These are phyloP conservation scores for Papiliotrema flavescens DNA, from an alignment of 1,284 basidiomycete genomes.

Conservation along the genomic window DNA sequence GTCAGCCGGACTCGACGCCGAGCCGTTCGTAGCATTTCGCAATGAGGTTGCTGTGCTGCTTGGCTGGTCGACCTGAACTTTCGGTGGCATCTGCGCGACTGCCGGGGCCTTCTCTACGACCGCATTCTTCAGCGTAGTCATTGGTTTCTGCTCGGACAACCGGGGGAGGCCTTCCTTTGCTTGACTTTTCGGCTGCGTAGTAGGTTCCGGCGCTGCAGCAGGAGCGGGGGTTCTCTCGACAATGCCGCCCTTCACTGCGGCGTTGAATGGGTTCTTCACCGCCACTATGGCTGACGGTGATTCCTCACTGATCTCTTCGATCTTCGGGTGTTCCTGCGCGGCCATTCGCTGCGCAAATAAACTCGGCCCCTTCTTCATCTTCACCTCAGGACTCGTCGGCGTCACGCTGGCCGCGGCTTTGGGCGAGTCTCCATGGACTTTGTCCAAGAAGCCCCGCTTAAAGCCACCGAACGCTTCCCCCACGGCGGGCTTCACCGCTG, in stretches of 20 bases:
- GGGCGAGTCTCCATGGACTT: background rate
- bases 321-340: constrained; percentile 4
- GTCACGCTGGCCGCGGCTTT: background rate
- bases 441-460: constrained; percentile 33
- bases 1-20: background rate
- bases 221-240: background rate
- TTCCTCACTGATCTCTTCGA: background rate
- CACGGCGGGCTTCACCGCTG: constrained; percentile 8
- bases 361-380: constrained; percentile 26
- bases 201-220: too few relatives aligned
- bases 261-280: background rate
- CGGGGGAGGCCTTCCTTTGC: constrained; percentile 13
- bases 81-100: background rate
- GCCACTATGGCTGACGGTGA: background rate
- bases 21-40: background rate
- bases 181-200: too few relatives aligned
- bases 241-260: background rate
- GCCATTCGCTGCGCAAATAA: constrained; percentile 28
- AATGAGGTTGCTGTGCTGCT: background rate
- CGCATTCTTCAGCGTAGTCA: constrained; percentile 24
- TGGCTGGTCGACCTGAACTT: background rate
- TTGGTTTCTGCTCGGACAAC: constrained; percentile 23
- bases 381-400: background rate
- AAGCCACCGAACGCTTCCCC: constrained; percentile 31
- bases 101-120: constrained; percentile 27